Evolutionary conservation across 768 basidiomycete species (phyloP), one percentile per base, ranked within the genome.

Genomic region (Mycena haematopus): DNA sequence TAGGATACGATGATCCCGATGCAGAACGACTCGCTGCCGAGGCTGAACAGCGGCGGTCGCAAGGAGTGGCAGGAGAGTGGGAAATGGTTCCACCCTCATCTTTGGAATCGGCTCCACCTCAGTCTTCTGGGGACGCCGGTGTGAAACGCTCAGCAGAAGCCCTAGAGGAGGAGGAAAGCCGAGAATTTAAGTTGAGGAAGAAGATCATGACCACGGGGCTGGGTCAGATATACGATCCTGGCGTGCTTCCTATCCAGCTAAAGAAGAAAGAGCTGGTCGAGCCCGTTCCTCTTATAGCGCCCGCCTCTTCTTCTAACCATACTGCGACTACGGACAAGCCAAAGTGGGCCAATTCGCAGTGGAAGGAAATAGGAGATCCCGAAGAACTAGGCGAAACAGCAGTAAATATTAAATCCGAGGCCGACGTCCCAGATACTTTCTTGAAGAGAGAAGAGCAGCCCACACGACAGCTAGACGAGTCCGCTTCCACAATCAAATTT

Each of bases 191-290:
- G 73, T 70, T 93, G 62, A 80, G 86, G 64, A 88, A 85, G 79
- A 89, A 86, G 77, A 86, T 80, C 0, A 72, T 84, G 46, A 76
- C 73, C 1, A 74, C 79, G 0, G 91, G 89, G 8, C 78, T 92
- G 13, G 92, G 90, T 14, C 89, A 93, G 68, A 84, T 92, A 29
- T 96, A 92, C 66, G 94, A 96, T 72, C 91, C 91, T 4, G 89
- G 86, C 1, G 69, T 86, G 22, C 86, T 93, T 51, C 77, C 84
- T 31, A 82, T 92, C 68, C 87, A 87, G 71, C 65, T 85, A 33
- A 90, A 87, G 75, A 86, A 84, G 77, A 82, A 84, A 68, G 77
- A 79, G 55, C 65, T 67, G 1, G 65, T 64, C 38, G 69, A 71
- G 38, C 60, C 66, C 9, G 59, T 56, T 15, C 51, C 59, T 50